phyloP scores from a whole-genome alignment of 768 basidiomycete species.

The Tylopilus sp. region DNA sequence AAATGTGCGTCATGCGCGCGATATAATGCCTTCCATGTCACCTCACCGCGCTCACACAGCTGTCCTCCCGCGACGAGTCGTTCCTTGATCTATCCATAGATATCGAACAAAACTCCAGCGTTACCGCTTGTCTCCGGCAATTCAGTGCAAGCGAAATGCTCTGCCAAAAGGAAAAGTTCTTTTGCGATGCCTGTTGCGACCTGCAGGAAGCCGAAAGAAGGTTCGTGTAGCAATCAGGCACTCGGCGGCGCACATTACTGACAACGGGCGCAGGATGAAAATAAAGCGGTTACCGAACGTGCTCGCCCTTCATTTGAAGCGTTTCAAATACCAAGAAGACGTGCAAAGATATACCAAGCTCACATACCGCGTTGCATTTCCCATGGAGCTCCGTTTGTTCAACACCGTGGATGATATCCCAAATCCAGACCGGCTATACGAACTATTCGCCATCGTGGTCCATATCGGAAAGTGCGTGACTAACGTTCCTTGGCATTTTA shows the following conservation, averaged over 20 bases:
- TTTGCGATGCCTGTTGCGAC: conserved; percentile 95
- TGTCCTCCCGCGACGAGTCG: conserved; percentile 90
- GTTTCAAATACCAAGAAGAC: conserved; percentile 98
- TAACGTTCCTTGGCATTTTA: conserved; percentile 8
- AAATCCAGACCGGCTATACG: conserved; percentile 89
- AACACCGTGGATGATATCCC: conserved; percentile 94
- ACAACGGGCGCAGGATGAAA: conserved; percentile 73
- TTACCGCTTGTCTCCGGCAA: conserved; percentile 92
- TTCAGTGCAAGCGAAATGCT: conserved; percentile 99
- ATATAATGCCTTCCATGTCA: conserved; percentile 1
- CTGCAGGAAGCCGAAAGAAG: conserved; percentile 98
- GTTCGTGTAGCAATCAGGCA: conserved; percentile 36
- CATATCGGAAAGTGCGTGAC: conserved; percentile 94
- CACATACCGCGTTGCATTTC: conserved; percentile 95
- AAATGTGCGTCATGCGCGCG: conserved; percentile 58
- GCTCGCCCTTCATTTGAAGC: conserved; percentile 92
- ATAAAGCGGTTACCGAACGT: conserved; percentile 96
- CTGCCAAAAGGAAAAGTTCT: conserved; percentile 97
- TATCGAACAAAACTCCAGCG: conserved; percentile 96
- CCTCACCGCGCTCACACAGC: conserved; percentile 39
- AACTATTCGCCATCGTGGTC: conserved; percentile 96
- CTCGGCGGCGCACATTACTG: conserved; percentile 6
- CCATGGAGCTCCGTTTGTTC: conserved; percentile 90
- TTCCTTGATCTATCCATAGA: conserved; percentile 99
- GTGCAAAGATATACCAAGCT: conserved; percentile 90